These are phyloP conservation scores for Hemileia vastatrix DNA, from an alignment of 1,284 basidiomycete genomes.

Conservation along the genomic window DNA sequence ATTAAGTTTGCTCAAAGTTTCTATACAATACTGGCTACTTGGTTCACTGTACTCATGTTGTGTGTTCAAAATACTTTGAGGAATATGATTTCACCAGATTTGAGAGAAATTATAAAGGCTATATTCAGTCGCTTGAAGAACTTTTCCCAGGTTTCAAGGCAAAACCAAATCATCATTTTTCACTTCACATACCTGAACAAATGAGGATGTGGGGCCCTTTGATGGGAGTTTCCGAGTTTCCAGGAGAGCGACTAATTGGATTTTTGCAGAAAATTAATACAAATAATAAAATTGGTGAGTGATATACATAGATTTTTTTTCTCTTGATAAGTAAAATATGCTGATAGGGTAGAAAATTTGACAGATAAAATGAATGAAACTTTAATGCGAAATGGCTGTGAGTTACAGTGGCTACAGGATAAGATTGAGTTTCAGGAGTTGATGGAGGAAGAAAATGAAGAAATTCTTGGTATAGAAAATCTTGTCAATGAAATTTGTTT, in stretches of 20 bases:
- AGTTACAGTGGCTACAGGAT: neutral
- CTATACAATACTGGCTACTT: constrained; percentile 3
- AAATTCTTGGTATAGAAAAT: neutral
- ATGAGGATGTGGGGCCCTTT: constrained; percentile 11
- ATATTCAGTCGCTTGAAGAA: neutral
- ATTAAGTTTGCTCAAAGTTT: neutral
- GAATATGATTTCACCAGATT: neutral
- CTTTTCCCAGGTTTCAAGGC: neutral
- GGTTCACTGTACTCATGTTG: constrained; percentile 4
- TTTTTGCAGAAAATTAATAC: constrained; percentile 14
- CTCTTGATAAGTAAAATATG: neutral
- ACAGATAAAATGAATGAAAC: no score
- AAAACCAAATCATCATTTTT: constrained; percentile 11
- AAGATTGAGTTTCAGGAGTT: neutral
- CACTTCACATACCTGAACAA: constrained; percentile 5
- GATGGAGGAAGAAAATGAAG: neutral
- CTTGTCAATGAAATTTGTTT: neutral
- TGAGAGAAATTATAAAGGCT: constrained; percentile 1
- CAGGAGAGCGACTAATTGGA: constrained; percentile 9
- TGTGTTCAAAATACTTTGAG: constrained; percentile 1
- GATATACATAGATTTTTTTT: no score
- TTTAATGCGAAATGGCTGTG: neutral
- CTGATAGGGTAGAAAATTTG: no score
- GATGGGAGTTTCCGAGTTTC: neutral
- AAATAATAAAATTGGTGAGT: constrained; percentile 15